Conservation (phyloP, 2,329 filamentous ascomycete species). For the Ophiostoma quercus region DNA sequence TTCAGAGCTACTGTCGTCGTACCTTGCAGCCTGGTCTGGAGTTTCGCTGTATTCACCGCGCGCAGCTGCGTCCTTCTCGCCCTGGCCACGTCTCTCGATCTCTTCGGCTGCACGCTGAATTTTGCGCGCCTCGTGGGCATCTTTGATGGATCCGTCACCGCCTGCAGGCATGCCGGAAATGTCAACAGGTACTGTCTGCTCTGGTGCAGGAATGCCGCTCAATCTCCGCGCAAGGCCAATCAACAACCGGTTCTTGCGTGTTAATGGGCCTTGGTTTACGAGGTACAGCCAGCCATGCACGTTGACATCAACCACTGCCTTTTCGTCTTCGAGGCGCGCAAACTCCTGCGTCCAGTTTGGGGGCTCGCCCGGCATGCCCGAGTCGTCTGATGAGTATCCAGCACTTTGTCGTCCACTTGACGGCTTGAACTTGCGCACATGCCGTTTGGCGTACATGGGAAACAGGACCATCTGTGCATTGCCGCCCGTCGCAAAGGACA, state of each 20-base stretch:
- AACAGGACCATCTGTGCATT: constrained; percentile 93
- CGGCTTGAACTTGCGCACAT: constrained; percentile 54
- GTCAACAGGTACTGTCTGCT: constrained; percentile 34
- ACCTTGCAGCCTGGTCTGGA: constrained; percentile 35
- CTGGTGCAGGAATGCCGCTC: constrained; percentile 73
- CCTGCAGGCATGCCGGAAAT: constrained; percentile 26
- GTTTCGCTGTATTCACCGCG: constrained; percentile 69
- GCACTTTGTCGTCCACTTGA: background rate
- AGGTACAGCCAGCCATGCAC: constrained; percentile 93
- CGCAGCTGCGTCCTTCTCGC: constrained; percentile 64
- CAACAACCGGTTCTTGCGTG: constrained; percentile 76
- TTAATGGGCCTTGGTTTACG: constrained; percentile 79
- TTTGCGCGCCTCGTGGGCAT: constrained; percentile 54
- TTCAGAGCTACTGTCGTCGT: constrained; percentile 41
- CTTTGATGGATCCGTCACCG: constrained; percentile 34
- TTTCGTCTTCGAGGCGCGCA: constrained; percentile 73
- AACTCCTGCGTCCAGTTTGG: constrained; percentile 70
- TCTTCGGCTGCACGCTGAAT: constrained; percentile 70
- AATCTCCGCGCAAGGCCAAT: constrained; percentile 81
- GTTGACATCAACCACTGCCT: constrained; percentile 86
- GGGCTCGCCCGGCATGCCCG: background rate
- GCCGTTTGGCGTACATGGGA: constrained; percentile 80
- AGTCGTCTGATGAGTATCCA: background rate
- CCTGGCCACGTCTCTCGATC: constrained; percentile 66
- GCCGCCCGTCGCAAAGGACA: constrained; percentile 71